Conservation (phyloP, 2,329 filamentous ascomycete genomes). For the Pseudogymnoascus destructans region DNA sequence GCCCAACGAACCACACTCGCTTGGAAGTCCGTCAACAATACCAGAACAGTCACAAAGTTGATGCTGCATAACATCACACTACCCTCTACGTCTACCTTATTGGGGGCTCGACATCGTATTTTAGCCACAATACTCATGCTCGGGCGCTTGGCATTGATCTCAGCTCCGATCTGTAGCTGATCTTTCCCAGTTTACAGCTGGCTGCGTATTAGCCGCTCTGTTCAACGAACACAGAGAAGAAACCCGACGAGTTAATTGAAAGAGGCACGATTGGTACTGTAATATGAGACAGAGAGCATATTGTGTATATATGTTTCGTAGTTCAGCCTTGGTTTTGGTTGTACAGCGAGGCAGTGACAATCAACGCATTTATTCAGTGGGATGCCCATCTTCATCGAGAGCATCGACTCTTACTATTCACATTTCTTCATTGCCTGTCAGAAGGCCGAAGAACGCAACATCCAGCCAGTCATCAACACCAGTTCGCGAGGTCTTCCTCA, state of each 20-base stretch:
- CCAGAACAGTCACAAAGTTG: background rate
- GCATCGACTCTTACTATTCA: background rate
- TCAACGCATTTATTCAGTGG: background rate
- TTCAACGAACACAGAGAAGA: background rate
- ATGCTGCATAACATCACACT: background rate
- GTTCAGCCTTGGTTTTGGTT: background rate
- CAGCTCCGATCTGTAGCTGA: background rate
- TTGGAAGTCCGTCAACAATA: background rate
- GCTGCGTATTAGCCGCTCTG: background rate
- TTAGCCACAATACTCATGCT: background rate
- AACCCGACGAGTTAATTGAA: background rate
- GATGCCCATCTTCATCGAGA: background rate
- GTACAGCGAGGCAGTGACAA: background rate
- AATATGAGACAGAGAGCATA: background rate
- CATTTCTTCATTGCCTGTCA: background rate
- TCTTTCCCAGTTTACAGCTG: background rate
- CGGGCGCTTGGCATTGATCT: background rate
- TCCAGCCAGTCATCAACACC: background rate
- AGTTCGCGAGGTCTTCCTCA: slow-evolving; percentile 1
- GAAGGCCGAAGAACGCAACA: background rate
- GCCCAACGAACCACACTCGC: background rate
- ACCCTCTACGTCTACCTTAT: background rate
- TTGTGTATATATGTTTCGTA: background rate
- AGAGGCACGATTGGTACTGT: background rate
- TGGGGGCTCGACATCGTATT: background rate